phyloP scores from a whole-genome alignment of 2,329 filamentous ascomycete species.

The Diplodia mutila region DNA sequence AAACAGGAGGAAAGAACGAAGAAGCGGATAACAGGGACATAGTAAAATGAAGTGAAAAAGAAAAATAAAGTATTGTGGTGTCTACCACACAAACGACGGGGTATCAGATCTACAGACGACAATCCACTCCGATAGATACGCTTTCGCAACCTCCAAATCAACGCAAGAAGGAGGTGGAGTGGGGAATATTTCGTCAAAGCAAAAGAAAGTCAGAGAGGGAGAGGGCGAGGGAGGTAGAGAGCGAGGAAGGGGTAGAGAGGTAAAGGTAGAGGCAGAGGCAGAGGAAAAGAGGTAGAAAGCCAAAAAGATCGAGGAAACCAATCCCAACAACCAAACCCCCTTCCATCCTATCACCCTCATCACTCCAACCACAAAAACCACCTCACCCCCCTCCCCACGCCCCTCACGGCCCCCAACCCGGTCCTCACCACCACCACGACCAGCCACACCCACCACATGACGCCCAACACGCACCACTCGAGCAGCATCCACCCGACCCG shows the following conservation, averaged over 20 bases:
- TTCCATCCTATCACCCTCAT: not conserved
- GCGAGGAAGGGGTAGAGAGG: not conserved
- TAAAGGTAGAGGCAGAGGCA: not conserved
- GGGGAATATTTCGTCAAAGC: not conserved
- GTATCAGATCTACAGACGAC: not conserved
- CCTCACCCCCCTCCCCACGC: slow-evolving; percentile 62
- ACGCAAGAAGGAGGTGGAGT: not conserved
- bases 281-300: not conserved
- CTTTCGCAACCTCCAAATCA: not conserved
- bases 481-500: slow-evolving; percentile 74
- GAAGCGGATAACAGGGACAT: not conserved
- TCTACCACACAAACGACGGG: not conserved
- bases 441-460: slow-evolving; percentile 96
- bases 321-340: not conserved
- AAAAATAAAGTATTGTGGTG: not conserved
- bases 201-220: not conserved
- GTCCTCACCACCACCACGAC: slow-evolving; percentile 77
- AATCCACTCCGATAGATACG: not conserved
- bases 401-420: slow-evolving; percentile 65
- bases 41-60: not conserved
- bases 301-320: too few species aligned
- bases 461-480: slow-evolving; percentile 82
- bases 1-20: not conserved
- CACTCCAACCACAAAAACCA: slow-evolving; percentile 78
- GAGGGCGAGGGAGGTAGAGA: not conserved